Base-by-base conservation (phyloP, 768 basidiomycete species). In the Xanthoconium purpureum region DNA sequence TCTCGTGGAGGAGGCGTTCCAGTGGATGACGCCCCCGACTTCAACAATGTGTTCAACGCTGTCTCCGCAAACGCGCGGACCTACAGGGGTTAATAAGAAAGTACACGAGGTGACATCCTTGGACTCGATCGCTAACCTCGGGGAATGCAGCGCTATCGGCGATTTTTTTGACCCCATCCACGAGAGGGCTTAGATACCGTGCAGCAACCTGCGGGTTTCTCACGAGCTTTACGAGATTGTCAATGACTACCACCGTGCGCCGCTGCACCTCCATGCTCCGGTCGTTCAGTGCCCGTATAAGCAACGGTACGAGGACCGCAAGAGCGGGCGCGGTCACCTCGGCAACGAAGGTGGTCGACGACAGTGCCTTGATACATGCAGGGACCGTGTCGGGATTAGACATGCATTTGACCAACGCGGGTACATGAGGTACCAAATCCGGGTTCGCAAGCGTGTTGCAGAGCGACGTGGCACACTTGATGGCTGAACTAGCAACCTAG, bases 211-310 rank as follows among this genome's bases (percentile, higher is more conserved):
- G 85, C 3, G 91, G 89, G 65, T 95, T 85, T 60, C 96, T 89
- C 40, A 98, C 96, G 58, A 98, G 89, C 75, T 98, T 98, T 74
- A 97, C 95, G 52, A 98, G 80, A 74, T 98, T 98, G 68, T 96
- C 94, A 57, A 94, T 84, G 66, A 98, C 93, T 47, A 98, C 87
- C 55, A 97, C 94, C 1, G 92, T 88, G 56, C 96, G 86, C 54
- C 96, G 88, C 69, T 96, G 94, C 18, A 94, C 91, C 65, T 97
- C 94, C 87, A 94, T 97, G 55, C 93, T 94, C 61, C 95, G 84
- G 70, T 97, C 95, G 62, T 95, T 95, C 64, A 98, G 78, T 11
- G 92, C 95, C 66, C 96, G 92, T 42, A 84, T 79, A 47, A 98
- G 79, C 24, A 98, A 83, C 8, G 96, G 96, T 8, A 95, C 93